Base-by-base conservation (phyloP, 768 basidiomycete genomes). In the Hydnomerulius pinastri region DNA sequence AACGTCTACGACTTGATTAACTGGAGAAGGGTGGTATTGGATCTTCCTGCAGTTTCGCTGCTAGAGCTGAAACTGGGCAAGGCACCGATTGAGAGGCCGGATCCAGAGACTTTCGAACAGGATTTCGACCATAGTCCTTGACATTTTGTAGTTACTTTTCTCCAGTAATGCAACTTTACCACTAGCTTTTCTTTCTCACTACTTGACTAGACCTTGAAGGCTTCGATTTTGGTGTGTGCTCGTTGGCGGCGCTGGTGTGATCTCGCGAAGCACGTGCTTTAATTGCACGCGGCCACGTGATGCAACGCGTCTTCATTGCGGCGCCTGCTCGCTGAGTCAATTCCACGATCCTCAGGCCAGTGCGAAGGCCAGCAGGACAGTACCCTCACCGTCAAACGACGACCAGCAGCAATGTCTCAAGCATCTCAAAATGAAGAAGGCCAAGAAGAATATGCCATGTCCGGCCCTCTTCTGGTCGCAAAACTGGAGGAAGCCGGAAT, bases 401-500 rank as follows among this genome's bases (percentile, higher is more conserved):
- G 18, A 35, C 33, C 32, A 18, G 15, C 50, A 20, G 23, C 43
- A 52, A 68, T 71, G 64, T 69, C 87, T 5, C 79, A 87, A 66
- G 68, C 71, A 48, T 74, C 78, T 18, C 80, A 84, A 58, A 67
- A 53, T 46, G 75, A 73, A 41, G 83, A 81, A 32, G 73, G 69
- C 17, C 77, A 75, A 35, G 78, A 75, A 27, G 77, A 80, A 2
- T 73, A 74, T 48, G 75, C 81, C 47, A 75, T 85, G 48, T 80
- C 85, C 15, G 94, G 91, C 3, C 94, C 94, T 49, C 76, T 96
- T 52, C 85, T 94, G 41, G 85, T 97, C 49, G 74, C 73, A 60
- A 97, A 96, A 67, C 76, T 85, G 28, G 80, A 94, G 73, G 94
- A 96, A 73, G 84, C 85, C 15, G 96, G 96, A 7, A 90, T 98